Evolutionary conservation across 208 protist genomes (phyloP).

Genomic region (Leishmania turanica): DNA sequence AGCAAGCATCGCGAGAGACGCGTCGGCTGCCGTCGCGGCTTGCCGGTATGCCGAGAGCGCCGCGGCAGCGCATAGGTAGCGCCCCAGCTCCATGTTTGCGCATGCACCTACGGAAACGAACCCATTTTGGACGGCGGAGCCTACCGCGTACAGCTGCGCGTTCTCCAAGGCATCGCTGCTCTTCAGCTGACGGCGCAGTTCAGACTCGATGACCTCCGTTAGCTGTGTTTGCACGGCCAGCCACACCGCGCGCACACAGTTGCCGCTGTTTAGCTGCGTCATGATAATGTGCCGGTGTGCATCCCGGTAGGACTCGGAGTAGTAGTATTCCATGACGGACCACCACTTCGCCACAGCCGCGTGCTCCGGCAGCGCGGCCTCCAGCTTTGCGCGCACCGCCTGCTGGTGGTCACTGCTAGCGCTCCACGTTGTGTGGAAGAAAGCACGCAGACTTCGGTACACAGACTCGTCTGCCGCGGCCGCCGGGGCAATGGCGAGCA

Average conservation of each 20-base stretch:
- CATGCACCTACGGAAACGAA: slow-evolving; percentile 61
- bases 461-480: slow-evolving; percentile 42
- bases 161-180: slow-evolving; percentile 36
- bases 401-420: slow-evolving; percentile 47
- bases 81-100: slow-evolving; percentile 44
- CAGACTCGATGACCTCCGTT: slow-evolving; percentile 48
- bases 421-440: slow-evolving; percentile 56
- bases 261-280: slow-evolving; percentile 33
- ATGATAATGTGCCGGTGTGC: slow-evolving; percentile 53
- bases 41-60: slow-evolving; percentile 56
- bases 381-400: slow-evolving; percentile 42
- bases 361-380: slow-evolving; percentile 39
- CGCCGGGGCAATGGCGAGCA: slow-evolving; percentile 28
- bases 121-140: slow-evolving; percentile 63
- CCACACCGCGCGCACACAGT: slow-evolving; percentile 60
- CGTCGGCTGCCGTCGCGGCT: slow-evolving; percentile 30
- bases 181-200: slow-evolving; percentile 41
- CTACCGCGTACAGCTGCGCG: slow-evolving; percentile 51
- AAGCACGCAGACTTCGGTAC: slow-evolving; percentile 45
- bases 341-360: slow-evolving; percentile 62
- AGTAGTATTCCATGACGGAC: slow-evolving; percentile 52
- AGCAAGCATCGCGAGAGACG: not conserved
- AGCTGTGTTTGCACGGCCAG: slow-evolving; percentile 66
- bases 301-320: slow-evolving; percentile 38
- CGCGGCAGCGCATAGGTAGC: slow-evolving; percentile 54